phyloP scores from a whole-genome alignment of 2,329 filamentous ascomycete genomes.

The Mariannaea elegans region DNA sequence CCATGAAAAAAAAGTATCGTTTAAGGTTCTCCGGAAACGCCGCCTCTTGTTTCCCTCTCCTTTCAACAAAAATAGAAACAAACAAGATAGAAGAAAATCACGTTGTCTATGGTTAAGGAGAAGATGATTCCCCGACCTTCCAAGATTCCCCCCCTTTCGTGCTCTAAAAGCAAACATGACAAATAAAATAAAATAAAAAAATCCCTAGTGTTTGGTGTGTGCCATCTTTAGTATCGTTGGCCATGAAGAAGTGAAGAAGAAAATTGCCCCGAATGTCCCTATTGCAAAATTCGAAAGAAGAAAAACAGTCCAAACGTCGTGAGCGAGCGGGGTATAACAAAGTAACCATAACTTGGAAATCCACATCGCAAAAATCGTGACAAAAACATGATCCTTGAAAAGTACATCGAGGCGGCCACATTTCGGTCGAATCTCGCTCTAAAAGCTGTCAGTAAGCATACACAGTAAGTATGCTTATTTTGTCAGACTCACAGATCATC shows the following conservation, averaged over 20 bases:
- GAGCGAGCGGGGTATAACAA: slow-evolving; percentile 37
- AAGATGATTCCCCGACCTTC: neutral
- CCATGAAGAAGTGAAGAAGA: slow-evolving; percentile 4
- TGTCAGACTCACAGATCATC: slow-evolving; percentile 19
- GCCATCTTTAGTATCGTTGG: slow-evolving; percentile 1
- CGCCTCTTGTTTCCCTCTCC: neutral
- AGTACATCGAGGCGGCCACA: neutral
- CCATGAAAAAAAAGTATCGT: neutral
- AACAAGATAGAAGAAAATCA: neutral
- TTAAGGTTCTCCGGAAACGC: slow-evolving; percentile 5
- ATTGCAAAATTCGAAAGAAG: slow-evolving; percentile 19
- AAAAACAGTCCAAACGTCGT: slow-evolving; percentile 24
- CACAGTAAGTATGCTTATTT: too few species aligned
- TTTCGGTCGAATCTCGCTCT: neutral
- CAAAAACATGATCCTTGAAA: slow-evolving; percentile 1
- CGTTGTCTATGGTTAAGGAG: slow-evolving; percentile 6
- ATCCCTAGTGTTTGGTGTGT: neutral
- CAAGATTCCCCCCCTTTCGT: neutral
- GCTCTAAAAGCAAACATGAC: slow-evolving; percentile 6
- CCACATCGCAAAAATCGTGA: slow-evolving; percentile 33
- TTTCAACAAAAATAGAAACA: neutral
- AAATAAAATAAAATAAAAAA: neutral
- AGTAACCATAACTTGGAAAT: slow-evolving; percentile 17
- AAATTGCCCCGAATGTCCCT: slow-evolving; percentile 20
- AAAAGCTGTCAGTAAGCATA: neutral